Conservation (phyloP, 2,329 filamentous ascomycete genomes). For the Coniochaeta pulveracea region DNA sequence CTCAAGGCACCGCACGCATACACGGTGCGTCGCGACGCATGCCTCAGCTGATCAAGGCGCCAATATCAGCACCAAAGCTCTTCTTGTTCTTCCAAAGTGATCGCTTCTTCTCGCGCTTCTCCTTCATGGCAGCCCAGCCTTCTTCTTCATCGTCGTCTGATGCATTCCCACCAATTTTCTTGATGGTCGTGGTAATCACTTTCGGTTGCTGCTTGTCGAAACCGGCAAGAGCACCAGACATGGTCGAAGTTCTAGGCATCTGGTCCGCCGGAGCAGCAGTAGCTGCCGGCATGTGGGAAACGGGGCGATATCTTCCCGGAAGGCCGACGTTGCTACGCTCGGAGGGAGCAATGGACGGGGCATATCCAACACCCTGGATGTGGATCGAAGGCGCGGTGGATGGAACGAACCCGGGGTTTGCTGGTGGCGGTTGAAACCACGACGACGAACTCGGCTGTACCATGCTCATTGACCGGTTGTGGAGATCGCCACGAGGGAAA, state of each 20-base stretch:
- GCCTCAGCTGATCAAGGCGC: slow-evolving; percentile 31
- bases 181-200: slow-evolving; percentile 9
- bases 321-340: slow-evolving; percentile 91
- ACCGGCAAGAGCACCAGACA: slow-evolving; percentile 25
- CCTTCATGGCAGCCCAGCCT: slow-evolving; percentile 60
- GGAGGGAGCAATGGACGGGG: slow-evolving; percentile 86
- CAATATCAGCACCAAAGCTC: slow-evolving; percentile 33
- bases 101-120: slow-evolving; percentile 57
- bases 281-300: slow-evolving; percentile 48
- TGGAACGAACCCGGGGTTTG: slow-evolving; percentile 28
- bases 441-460: slow-evolving; percentile 56
- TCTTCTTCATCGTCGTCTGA: slow-evolving; percentile 58
- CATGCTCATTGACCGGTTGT: slow-evolving; percentile 71
- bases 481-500: slow-evolving; percentile 27
- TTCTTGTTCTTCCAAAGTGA: slow-evolving; percentile 56
- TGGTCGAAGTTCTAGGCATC: slow-evolving; percentile 26
- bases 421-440: slow-evolving; percentile 37
- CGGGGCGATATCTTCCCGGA: slow-evolving; percentile 81
- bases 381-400: slow-evolving; percentile 41
- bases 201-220: slow-evolving; percentile 22
- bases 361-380: slow-evolving; percentile 50
- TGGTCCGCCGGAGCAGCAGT: slow-evolving; percentile 17
- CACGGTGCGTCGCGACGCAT: too few species aligned
- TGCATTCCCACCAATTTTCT: slow-evolving; percentile 25
- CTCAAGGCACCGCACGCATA: too few species aligned